Conservation (phyloP, 768 basidiomycete species). For the Trichaptum fuscoviolaceum region DNA sequence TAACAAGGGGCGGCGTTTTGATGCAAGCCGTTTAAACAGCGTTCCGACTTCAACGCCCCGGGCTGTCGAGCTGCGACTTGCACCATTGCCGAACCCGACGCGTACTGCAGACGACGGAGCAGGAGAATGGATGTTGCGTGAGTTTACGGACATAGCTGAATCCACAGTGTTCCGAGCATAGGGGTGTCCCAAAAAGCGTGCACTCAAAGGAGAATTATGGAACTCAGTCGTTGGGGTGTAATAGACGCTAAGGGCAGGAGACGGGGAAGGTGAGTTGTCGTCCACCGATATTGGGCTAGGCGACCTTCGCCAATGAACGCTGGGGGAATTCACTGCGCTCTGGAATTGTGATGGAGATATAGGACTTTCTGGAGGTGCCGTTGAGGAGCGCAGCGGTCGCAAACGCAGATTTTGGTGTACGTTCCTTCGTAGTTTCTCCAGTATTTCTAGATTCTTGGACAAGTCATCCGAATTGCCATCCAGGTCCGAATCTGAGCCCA, state of each 20-base stretch:
- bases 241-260: slow-evolving; percentile 36
- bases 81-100: not conserved
- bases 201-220: slow-evolving; percentile 23
- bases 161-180: slow-evolving; percentile 9
- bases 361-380: slow-evolving; percentile 43
- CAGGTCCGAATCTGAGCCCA: slow-evolving; percentile 19
- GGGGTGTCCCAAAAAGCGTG: slow-evolving; percentile 24
- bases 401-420: slow-evolving; percentile 75
- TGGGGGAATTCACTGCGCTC: not conserved
- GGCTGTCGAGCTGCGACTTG: slow-evolving; percentile 16
- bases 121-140: slow-evolving; percentile 4
- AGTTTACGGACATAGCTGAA: not conserved
- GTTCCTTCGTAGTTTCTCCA: slow-evolving; percentile 63
- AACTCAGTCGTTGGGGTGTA: slow-evolving; percentile 47
- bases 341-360: slow-evolving; percentile 23
- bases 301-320: slow-evolving; percentile 20
- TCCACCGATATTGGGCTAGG: slow-evolving; percentile 40
- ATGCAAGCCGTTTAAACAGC: slow-evolving; percentile 42
- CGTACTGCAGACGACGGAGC: slow-evolving; percentile 9
- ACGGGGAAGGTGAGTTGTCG: slow-evolving; percentile 17
- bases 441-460: slow-evolving; percentile 57
- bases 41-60: slow-evolving; percentile 41
- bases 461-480: slow-evolving; percentile 48
- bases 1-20: slow-evolving; percentile 57
- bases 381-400: slow-evolving; percentile 64